phyloP scores from a whole-genome alignment of 2,329 filamentous ascomycete species.

The Claviceps digitariae region DNA sequence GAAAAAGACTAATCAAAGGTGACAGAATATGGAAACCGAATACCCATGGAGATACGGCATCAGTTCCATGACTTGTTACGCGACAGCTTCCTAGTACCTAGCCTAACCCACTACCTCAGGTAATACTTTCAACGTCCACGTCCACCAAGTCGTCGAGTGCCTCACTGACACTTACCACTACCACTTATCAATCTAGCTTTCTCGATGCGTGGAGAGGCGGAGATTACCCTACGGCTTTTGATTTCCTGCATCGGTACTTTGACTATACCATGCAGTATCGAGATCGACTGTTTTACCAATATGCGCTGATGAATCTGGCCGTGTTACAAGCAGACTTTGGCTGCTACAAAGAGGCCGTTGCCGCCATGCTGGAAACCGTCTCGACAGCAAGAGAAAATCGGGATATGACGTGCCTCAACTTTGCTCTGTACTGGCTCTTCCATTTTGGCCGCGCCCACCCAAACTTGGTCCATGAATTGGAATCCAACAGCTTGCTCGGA shows the following conservation, averaged over 20 bases:
- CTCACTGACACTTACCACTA: background rate
- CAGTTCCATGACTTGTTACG: conserved; percentile 56
- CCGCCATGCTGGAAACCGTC: conserved; percentile 89
- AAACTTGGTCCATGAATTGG: conserved; percentile 54
- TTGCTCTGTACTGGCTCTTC: conserved; percentile 89
- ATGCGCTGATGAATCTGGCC: conserved; percentile 83
- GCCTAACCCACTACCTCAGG: conserved; percentile 63
- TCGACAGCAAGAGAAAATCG: conserved; percentile 89
- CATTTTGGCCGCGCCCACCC: conserved; percentile 85
- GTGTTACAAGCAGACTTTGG: conserved; percentile 93
- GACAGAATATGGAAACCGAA: conserved; percentile 59
- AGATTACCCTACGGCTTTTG: conserved; percentile 80
- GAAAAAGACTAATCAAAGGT: background rate
- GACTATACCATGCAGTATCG: conserved; percentile 86
- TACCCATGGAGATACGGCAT: conserved; percentile 60
- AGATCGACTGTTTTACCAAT: conserved; percentile 82
- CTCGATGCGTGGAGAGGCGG: conserved; percentile 86
- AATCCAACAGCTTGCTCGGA: conserved; percentile 59
- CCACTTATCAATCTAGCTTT: conserved; percentile 40
- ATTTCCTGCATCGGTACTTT: conserved; percentile 86
- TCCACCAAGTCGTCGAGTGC: background rate
- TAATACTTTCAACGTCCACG: too few species aligned
- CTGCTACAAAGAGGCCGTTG: conserved; percentile 77
- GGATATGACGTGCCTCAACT: conserved; percentile 86
- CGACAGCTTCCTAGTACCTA: conserved; percentile 55